These are phyloP conservation scores for Aegilops speltoides DNA, from an alignment of 176 grass and related monocot genomes.

Conservation along the genomic window DNA sequence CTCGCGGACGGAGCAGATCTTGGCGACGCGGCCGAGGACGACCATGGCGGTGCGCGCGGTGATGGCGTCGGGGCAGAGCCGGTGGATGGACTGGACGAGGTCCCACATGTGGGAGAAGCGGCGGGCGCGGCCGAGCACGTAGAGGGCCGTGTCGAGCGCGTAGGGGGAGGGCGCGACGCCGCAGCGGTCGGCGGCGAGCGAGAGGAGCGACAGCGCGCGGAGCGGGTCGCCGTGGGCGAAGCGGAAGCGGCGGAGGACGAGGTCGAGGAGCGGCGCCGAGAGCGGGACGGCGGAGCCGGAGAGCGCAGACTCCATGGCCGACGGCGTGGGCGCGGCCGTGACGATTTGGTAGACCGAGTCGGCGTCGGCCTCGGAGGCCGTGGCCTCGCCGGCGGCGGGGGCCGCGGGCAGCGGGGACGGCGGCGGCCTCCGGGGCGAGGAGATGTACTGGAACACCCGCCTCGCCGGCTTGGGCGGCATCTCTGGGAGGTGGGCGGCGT, in stretches of 20 bases:
- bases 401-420: not conserved
- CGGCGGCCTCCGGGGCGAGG: not conserved
- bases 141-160: conserved; percentile 81
- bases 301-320: conserved; percentile 51
- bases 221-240: conserved; percentile 82
- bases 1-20: conserved; percentile 79
- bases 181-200: conserved; percentile 39
- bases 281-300: conserved; percentile 40
- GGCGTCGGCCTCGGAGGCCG: conserved; percentile 33
- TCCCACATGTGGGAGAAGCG: conserved; percentile 63
- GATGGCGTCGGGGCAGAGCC: conserved; percentile 50
- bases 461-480: conserved; percentile 36
- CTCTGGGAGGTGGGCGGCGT: not conserved
- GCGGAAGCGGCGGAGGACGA: conserved; percentile 67
- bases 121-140: conserved; percentile 72
- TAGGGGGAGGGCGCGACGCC: conserved; percentile 64
- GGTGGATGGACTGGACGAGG: conserved; percentile 39
- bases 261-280: conserved; percentile 61
- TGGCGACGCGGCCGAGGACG: conserved; percentile 78
- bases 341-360: conserved; percentile 53
- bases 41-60: conserved; percentile 66
- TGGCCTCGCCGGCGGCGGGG: not conserved
- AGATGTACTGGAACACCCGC: conserved; percentile 32
- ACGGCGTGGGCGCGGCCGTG: conserved; percentile 53
- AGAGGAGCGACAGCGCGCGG: conserved; percentile 72